Evolutionary conservation across 1,284 basidiomycete species (phyloP), one percentile per base, ranked within the genome.

Genomic region (Leucoagaricus sp.): DNA sequence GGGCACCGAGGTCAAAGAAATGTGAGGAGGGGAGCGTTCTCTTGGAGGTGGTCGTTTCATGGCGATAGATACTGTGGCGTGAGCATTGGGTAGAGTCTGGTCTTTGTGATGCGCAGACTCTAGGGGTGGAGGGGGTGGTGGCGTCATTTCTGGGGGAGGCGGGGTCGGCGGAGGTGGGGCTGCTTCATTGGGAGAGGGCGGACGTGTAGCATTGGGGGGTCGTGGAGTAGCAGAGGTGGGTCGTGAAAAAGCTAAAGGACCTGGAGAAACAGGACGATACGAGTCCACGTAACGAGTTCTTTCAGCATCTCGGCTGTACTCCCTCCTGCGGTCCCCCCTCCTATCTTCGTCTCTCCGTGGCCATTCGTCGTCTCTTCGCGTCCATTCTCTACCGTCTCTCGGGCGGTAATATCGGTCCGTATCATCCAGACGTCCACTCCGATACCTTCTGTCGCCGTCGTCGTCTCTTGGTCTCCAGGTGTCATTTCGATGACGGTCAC

Each of bases 31-130:
- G 25, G 54, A 58, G 33, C 55, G 41, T 15, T 59, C 57, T 34
- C 54, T 65, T 23, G 25, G 46, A 5, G 48, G 45, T 7, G 57
- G 57, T 10, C 52, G 46, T 19, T 50, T 63, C 53, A 77, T 57
- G 2, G 71, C 40, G 48, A 77, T 69, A 42, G 72, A 71, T 6
- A 78, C 67, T 3, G 69, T 57, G 13, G 67, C 62, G 60, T 80
- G 78, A 72, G 65, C 57, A 72, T 73, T 66, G 12, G 74, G 75
- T 10, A 78, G 76, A 29, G 69, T 72, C 26, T 71, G 70, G 48
- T 60, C 66, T 23, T 55, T 55, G 1, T 44, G 53, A 9, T 59
- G 60, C 63, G 52, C 63, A 4, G 53, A 28, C 13, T 26, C 17
- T 1, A 29, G 41, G 5, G 59, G 61, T 44, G 63, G 57, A 23